Base-by-base conservation (phyloP, 1,284 basidiomycete genomes). In the Ganoderma leucocontextum region DNA sequence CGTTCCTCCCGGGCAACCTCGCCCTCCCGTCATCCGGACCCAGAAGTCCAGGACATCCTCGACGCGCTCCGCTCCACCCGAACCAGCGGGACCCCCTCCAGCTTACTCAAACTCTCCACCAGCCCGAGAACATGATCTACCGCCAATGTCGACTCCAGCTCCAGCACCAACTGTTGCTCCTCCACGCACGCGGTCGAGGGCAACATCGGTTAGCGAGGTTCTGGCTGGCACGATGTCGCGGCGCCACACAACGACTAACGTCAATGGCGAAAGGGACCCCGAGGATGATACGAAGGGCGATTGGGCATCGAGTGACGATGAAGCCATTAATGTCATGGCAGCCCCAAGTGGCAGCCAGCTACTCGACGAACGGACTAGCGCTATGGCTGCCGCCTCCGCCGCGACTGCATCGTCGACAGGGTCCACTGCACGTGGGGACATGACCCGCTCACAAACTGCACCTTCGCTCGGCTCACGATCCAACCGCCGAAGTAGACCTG, bases 281-380 rank as follows among this genome's bases (percentile, higher is more conserved):
- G 79, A 85, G 70, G 78, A 80, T 13, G 89, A 91, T 72, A 78
- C 79, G n/a, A 90, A 90, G 72, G 83, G 82, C 7, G 88, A 92
- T 66, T 93, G 91, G 91, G 80, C 78, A 38, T 89, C 86, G 4
- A 94, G 92, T 74, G 93, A 95, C 70, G 93, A 95, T 62, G 93
- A 95, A 78, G 93, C 92, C 15, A 92, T 95, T 66, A 88, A 93
- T 74, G 82, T 93, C 57, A 87, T 94, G 55, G 90, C 93, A 1
- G 93, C 93, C 12, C 85, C 91, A 10, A 92, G 91, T 70, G 93
- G 93, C 15, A 91, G 91, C 74, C 91, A 91, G 74, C 89, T 90
- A 35, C 78, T 95, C 64, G 93, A 95, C 74, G 93, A 95, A 77
- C 87, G 93, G 38, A 95, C 93, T 0, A 94, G 93, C 76, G 84